Evolutionary conservation across 257 asterid species (phyloP).

Genomic region (Hygrophila difformis): DNA sequence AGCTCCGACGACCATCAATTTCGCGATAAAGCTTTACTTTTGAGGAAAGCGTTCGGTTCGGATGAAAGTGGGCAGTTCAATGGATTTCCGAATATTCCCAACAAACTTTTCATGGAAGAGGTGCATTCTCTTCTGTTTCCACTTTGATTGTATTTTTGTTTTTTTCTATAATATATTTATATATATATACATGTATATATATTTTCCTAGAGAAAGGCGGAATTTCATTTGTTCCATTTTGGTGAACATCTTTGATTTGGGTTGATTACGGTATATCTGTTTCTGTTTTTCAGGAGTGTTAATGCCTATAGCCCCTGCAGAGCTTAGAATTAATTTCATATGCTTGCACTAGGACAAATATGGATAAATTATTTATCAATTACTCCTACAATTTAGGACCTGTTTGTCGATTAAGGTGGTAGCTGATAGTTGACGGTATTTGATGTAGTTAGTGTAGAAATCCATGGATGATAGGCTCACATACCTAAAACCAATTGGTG

Average conservation of each 20-base stretch:
- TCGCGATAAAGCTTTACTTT: constrained; percentile 21
- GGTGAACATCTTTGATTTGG: background rate
- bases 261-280: background rate
- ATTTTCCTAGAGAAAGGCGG: background rate
- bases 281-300: background rate
- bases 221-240: no score
- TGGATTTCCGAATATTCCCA: constrained; percentile 39
- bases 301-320: no score
- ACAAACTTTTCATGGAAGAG: constrained; percentile 74
- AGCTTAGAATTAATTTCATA: no score
- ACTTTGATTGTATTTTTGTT: constrained; percentile 2
- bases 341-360: no score
- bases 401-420: no score
- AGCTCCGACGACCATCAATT: constrained; percentile 23
- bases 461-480: no score
- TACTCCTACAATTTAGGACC: no score
- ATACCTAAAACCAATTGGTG: no score
- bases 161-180: background rate
- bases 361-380: no score
- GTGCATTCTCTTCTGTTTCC: constrained; percentile 23
- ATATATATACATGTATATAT: background rate
- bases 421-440: no score
- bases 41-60: constrained; percentile 42
- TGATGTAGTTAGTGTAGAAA: no score
- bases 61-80: constrained; percentile 34